Evolutionary conservation across 2,329 filamentous ascomycete genomes (phyloP).

Genomic region (Neonectria neomacrospora): DNA sequence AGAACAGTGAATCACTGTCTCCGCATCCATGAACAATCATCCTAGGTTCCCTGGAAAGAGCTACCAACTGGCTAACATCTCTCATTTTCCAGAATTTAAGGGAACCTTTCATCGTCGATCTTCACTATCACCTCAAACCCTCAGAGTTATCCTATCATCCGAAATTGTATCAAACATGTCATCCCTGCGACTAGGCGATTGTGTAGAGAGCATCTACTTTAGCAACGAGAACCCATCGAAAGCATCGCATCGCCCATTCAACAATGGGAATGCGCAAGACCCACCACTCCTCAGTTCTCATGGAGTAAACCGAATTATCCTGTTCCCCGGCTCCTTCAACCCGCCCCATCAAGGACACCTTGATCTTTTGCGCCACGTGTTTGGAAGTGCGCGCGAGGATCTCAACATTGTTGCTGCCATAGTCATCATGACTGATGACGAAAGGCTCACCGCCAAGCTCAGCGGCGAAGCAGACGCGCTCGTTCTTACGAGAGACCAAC

Average conservation of each 20-base stretch:
- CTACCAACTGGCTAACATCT: neutral
- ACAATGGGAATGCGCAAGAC: slow-evolving; percentile 6
- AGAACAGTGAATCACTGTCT: neutral
- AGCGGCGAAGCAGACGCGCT: slow-evolving; percentile 19
- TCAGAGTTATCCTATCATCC: neutral
- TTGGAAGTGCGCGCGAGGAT: slow-evolving; percentile 42
- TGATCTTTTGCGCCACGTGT: slow-evolving; percentile 46
- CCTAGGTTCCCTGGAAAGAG: neutral
- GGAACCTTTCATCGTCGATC: too few relatives aligned
- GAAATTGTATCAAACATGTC: slow-evolving; percentile 17
- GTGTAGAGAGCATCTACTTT: slow-evolving; percentile 29
- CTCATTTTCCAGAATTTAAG: neutral
- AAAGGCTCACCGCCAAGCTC: slow-evolving; percentile 39
- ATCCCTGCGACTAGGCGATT: slow-evolving; percentile 25
- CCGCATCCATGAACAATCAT: neutral
- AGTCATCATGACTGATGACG: slow-evolving; percentile 44
- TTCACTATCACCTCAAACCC: neutral
- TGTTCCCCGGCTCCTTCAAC: slow-evolving; percentile 53
- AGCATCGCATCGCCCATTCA: slow-evolving; percentile 28
- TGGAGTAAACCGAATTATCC: slow-evolving; percentile 45
- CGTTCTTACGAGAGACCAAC: slow-evolving; percentile 34
- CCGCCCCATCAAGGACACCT: slow-evolving; percentile 51
- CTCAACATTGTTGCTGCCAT: slow-evolving; percentile 48
- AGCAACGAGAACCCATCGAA: neutral
- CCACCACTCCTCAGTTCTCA: slow-evolving; percentile 26